phyloP scores from a whole-genome alignment of 805 yeast genomes.

The Metschnikowia aberdeeniae region DNA sequence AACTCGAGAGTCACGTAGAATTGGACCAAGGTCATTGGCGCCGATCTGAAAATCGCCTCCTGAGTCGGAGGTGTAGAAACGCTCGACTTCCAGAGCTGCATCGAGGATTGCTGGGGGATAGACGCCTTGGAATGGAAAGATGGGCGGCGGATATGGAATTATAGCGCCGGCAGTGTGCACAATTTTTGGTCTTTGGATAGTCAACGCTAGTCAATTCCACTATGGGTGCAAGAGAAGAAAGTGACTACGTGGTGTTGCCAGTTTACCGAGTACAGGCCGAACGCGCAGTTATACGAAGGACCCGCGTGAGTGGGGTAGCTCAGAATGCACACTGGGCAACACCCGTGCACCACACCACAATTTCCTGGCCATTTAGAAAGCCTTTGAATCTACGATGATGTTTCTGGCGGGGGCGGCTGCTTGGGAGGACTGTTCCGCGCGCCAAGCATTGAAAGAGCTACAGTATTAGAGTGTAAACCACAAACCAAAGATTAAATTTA shows the following conservation, averaged over 20 bases:
- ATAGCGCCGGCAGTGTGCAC: no score
- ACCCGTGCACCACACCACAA: neutral
- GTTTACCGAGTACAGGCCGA: neutral
- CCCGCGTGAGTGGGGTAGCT: constrained; percentile 1
- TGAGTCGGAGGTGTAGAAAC: constrained; percentile 5
- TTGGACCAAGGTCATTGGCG: constrained; percentile 47
- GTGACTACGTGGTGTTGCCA: constrained; percentile 1
- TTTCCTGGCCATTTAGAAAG: no score
- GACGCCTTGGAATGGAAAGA: no score
- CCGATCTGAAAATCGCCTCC: constrained; percentile 44
- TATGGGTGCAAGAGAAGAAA: neutral
- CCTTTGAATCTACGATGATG: no score
- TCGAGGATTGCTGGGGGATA: neutral
- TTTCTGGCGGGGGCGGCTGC: no score
- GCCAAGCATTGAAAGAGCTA: no score
- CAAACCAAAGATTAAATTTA: no score
- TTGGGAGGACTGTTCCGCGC: no score
- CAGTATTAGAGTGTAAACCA: no score
- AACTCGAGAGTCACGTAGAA: constrained; percentile 45
- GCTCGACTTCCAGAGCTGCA: constrained; percentile 7
- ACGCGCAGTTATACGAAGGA: constrained; percentile 5
- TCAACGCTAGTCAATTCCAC: neutral
- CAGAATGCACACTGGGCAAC: neutral
- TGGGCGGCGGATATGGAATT: no score
- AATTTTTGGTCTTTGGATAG: no score